A percentile compares a stretch with the other conserved stretches of the same genome.
Conservation (phyloP, 371 early-diverging fungal species). For the Mucor plumbeus region DNA sequence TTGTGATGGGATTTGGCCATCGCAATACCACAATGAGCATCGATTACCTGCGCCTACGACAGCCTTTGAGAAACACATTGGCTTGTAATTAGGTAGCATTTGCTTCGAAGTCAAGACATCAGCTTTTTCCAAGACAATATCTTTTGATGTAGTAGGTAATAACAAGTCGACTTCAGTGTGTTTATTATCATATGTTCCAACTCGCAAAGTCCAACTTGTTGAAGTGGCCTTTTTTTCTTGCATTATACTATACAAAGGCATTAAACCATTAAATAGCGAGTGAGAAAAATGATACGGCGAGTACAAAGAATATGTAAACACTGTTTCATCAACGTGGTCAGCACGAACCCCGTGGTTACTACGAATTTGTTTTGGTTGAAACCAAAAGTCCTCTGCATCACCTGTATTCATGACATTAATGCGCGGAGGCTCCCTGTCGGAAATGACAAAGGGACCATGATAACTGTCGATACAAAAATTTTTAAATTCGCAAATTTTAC, state of each 20-base stretch:
- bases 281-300: slow-evolving; percentile 57
- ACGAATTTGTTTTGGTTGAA: slow-evolving; percentile 36
- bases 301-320: slow-evolving; percentile 58
- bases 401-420: slow-evolving; percentile 50
- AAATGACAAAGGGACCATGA: slow-evolving; percentile 25
- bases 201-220: slow-evolving; percentile 45
- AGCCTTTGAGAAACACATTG: slow-evolving; percentile 56
- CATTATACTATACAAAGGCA: slow-evolving; percentile 57
- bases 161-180: slow-evolving; percentile 18
- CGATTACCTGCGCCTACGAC: slow-evolving; percentile 55
- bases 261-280: slow-evolving; percentile 55
- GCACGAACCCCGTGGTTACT: slow-evolving; percentile 9
- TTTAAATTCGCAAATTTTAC: slow-evolving; percentile 30
- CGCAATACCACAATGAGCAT: slow-evolving; percentile 53
- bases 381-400: slow-evolving; percentile 34
- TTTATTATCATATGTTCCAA: slow-evolving; percentile 11
- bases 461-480: slow-evolving; percentile 38
- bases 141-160: slow-evolving; percentile 26
- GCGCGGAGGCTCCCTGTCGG: slow-evolving; percentile 21
- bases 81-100: slow-evolving; percentile 29
- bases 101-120: slow-evolving; percentile 43
- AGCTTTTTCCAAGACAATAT: slow-evolving; percentile 39
- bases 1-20: slow-evolving; percentile 41
- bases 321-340: slow-evolving; percentile 41
- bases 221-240: slow-evolving; percentile 33